Evolutionary conservation across 1,284 basidiomycete species (phyloP).

Genomic region (Trichosporon ovoides): DNA sequence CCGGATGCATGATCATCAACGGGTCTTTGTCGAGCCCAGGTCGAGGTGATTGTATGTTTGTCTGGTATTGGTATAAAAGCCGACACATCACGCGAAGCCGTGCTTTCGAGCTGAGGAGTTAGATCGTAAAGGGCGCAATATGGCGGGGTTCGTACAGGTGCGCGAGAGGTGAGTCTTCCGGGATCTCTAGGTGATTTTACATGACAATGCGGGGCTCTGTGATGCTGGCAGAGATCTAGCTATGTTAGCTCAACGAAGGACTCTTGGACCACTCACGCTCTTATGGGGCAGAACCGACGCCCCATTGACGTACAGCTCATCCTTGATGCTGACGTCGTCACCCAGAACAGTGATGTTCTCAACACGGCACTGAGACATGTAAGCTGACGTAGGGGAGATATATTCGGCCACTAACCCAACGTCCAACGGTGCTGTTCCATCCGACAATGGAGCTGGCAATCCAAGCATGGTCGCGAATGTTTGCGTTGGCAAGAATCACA

Average conservation of each 20-base stretch:
- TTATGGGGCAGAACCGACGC: conserved; percentile 54
- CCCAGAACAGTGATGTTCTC: conserved; percentile 55
- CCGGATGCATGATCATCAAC: too few relatives aligned
- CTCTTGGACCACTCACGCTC: conserved; percentile 43
- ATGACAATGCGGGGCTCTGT: conserved; percentile 52
- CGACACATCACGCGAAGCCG: too few relatives aligned
- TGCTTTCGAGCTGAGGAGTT: too few relatives aligned
- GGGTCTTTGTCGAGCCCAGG: too few relatives aligned
- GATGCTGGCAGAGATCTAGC: conserved; percentile 49
- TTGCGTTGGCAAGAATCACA: conserved; percentile 53
- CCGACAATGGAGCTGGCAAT: conserved; percentile 54
- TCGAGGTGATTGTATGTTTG: too few relatives aligned
- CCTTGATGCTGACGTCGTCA: conserved; percentile 55
- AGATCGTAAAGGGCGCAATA: too few relatives aligned
- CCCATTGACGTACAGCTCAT: conserved; percentile 54
- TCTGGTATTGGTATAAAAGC: too few relatives aligned
- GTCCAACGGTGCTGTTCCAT: conserved; percentile 55
- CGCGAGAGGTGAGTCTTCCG: neutral
- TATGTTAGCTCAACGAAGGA: neutral
- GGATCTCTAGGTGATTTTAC: conserved; percentile 23
- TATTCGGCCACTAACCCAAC: conserved; percentile 45
- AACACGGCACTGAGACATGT: conserved; percentile 43
- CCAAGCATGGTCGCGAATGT: conserved; percentile 54
- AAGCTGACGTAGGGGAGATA: neutral
- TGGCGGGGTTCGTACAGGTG: too few relatives aligned